These are phyloP conservation scores for Neofusicoccum kwambonambiense DNA, from an alignment of 2,329 filamentous ascomycete species.

Conservation along the genomic window DNA sequence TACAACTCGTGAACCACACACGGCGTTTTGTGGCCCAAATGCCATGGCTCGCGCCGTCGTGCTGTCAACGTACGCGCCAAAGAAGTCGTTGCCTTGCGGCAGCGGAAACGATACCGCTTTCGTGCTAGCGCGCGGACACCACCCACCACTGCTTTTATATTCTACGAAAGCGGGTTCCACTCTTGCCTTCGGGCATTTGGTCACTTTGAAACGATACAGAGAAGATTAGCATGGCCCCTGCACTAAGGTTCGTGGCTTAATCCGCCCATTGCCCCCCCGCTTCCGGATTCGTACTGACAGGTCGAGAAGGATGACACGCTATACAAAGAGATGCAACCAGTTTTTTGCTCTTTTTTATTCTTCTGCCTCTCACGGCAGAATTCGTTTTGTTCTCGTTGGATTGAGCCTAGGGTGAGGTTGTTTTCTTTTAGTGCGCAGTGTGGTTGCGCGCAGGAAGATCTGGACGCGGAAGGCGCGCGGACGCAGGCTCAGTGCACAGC, in stretches of 20 bases:
- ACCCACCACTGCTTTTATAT: not conserved
- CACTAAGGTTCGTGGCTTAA: constrained; percentile 67
- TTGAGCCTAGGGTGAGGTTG: too few species aligned
- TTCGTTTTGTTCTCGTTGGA: not conserved
- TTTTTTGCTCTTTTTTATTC: not conserved
- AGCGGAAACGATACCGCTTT: not conserved
- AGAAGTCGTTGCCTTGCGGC: not conserved
- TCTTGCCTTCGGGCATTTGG: constrained; percentile 49
- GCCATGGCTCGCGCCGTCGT: too few species aligned
- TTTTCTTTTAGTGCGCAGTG: too few species aligned
- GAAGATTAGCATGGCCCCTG: constrained; percentile 59
- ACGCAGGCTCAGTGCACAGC: too few species aligned
- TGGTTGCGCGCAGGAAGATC: too few species aligned
- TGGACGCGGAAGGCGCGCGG: too few species aligned
- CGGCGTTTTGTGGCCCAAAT: too few species aligned
- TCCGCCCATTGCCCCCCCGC: not conserved
- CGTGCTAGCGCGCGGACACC: not conserved
- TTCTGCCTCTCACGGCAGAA: too few species aligned
- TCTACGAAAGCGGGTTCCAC: not conserved
- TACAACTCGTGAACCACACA: too few species aligned
- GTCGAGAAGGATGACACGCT: not conserved
- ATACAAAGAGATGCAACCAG: not conserved
- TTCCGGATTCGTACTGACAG: not conserved
- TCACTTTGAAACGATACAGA: constrained; percentile 57
- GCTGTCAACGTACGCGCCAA: not conserved